phyloP scores from a whole-genome alignment of 139 green algal genomes.

The Zygnema cylindricum region DNA sequence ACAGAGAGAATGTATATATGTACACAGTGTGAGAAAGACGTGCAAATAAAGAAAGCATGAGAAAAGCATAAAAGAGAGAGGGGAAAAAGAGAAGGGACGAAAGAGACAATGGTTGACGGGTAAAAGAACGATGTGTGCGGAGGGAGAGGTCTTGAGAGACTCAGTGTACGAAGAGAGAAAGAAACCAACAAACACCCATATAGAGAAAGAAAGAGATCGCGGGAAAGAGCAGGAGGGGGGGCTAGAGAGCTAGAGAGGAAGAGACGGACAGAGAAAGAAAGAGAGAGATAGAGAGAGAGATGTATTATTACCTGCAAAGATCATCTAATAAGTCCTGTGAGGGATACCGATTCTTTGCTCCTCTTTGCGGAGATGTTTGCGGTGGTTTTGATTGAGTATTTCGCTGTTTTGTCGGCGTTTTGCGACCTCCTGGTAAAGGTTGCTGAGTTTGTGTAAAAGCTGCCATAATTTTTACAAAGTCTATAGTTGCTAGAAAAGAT shows the following conservation, averaged over 20 bases:
- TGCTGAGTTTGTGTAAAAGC: too few species aligned
- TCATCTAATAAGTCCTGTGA: slow-evolving; percentile 48
- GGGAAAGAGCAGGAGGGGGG: not conserved
- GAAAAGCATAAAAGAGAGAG: too few species aligned
- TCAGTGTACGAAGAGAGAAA: not conserved
- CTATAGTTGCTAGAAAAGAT: too few species aligned
- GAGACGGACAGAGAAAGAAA: not conserved
- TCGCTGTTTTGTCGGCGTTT: not conserved
- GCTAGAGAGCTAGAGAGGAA: not conserved
- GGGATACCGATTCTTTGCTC: slow-evolving; percentile 9
- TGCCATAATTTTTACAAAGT: too few species aligned
- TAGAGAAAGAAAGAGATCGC: not conserved
- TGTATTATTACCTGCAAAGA: slow-evolving; percentile 56
- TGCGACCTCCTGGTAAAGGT: too few species aligned
- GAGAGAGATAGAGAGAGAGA: not conserved
- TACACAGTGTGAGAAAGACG: too few species aligned
- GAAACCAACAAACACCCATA: not conserved
- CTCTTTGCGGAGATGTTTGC: not conserved
- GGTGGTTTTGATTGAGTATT: not conserved
- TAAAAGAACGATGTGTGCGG: too few species aligned
- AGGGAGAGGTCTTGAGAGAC: not conserved
- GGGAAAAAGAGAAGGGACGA: too few species aligned
- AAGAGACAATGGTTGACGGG: too few species aligned
- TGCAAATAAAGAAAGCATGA: too few species aligned
- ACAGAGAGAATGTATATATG: too few species aligned